Percentiles rank a stretch among this genome's conserved stretches.
Conservation (phyloP, 352 stramenopile species). For the Pythium sp. region DNA sequence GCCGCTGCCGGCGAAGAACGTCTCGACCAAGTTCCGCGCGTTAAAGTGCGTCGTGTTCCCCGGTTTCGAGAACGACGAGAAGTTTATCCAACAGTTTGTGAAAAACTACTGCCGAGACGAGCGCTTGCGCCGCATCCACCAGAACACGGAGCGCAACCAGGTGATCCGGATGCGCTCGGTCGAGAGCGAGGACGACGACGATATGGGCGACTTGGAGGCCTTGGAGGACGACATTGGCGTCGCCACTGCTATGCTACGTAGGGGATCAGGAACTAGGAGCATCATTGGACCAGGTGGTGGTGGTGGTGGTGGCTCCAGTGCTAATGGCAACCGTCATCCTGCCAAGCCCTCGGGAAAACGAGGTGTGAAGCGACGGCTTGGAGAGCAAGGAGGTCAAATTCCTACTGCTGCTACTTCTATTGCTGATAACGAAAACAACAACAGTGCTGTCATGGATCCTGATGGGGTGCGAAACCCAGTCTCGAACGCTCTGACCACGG, state of each 20-base stretch:
- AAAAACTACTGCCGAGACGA: constrained; percentile 80
- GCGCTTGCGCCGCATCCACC: constrained; percentile 60
- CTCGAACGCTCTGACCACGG: background rate
- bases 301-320: background rate
- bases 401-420: background rate
- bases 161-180: constrained; percentile 47
- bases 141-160: constrained; percentile 54
- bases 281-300: background rate
- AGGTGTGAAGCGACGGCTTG: constrained; percentile 5
- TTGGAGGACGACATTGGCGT: background rate
- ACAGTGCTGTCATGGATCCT: background rate
- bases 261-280: background rate
- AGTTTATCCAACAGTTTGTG: constrained; percentile 68
- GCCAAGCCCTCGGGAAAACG: background rate
- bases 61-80: constrained; percentile 65
- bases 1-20: constrained; percentile 64
- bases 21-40: constrained; percentile 76
- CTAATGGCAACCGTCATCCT: background rate
- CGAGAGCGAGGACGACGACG: constrained; percentile 39
- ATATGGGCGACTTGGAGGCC: background rate
- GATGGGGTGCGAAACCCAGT: background rate
- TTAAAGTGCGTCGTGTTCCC: constrained; percentile 66
- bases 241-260: background rate
- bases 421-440: background rate
- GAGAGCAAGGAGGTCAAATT: background rate